Evolutionary conservation across 1,139 yeast species (phyloP), one percentile per base, ranked within the genome.

Genomic region (Nematodospora anomalae): DNA sequence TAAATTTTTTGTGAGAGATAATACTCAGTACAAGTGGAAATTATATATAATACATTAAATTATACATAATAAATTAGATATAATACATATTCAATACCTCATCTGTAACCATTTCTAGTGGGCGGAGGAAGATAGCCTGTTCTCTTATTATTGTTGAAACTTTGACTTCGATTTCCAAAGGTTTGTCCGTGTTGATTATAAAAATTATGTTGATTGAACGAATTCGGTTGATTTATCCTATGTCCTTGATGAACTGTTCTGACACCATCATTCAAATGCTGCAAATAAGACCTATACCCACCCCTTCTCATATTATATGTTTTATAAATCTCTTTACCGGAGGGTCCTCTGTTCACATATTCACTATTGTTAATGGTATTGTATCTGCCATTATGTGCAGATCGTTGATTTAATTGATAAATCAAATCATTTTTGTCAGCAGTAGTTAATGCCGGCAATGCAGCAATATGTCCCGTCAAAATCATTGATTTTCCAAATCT

Each of bases 401-500:
- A 47, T 3, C 68, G 64, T 13, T 24, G 16, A 30, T 38, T 36
- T 31, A 38, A 35, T 30, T 36, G 39, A 47, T 78, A 77, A 32
- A 70, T 51, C 18, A 88, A 67, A n/a, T 74, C 67, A 42, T 82
- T 86, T 36, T 72, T 74, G 55, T 89, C 96, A 38, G 83, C 83
- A 30, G 74, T 78, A 3, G 79, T 78, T 33, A 90, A 67, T 2
- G 82, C 82, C 9, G 73, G 71, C 14, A 64, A 62, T 42, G 80
- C 81, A 2, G 88, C 74, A 42, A 81, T 78, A 50, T 71, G 86
- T 0, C 97, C 97, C 37, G 82, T 85, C 43, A 92, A 62, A 16
- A 92, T 66, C 86, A 92, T 85, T 3, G 95, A 83, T 56, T 92
- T 92, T 37, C 86, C 84, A 4, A 51, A 61, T 5, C 57, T 56